These are phyloP conservation scores for Sisymbrium altissimum DNA, from an alignment of 345 rosid species.

Conservation along the genomic window DNA sequence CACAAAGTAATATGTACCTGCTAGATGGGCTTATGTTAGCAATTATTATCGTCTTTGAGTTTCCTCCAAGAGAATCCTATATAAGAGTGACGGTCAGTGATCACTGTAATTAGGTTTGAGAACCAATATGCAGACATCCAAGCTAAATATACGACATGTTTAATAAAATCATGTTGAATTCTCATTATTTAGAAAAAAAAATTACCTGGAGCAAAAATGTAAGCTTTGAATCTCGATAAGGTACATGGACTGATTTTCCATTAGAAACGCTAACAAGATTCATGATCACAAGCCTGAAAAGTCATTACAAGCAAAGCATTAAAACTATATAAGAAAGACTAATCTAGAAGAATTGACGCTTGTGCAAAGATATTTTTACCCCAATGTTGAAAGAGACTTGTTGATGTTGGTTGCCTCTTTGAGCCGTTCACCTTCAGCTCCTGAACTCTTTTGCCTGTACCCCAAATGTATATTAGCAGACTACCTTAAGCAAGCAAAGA, in stretches of 20 bases:
- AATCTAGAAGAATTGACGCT: background rate
- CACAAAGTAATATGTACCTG: constrained; percentile 48
- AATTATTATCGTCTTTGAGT: constrained; percentile 91
- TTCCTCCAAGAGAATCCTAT: constrained; percentile 98
- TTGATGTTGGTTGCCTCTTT: constrained; percentile 98
- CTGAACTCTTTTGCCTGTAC: constrained; percentile 92
- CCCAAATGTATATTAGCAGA: constrained; percentile 23
- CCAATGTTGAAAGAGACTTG: constrained; percentile 97
- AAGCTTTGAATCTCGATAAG: constrained; percentile 97
- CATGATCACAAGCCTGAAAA: constrained; percentile 94
- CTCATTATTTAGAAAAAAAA: background rate
- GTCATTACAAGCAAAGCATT: constrained; percentile 1
- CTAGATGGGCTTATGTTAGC: constrained; percentile 93
- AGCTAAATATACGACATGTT: background rate
- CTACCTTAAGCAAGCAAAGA: background rate
- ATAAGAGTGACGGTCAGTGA: constrained; percentile 5
- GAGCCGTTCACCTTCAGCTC: constrained; percentile 99
- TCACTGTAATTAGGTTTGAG: background rate
- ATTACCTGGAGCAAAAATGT: constrained; percentile 96
- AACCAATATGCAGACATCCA: background rate
- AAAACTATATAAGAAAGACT: background rate
- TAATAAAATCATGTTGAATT: background rate
- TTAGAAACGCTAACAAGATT: constrained; percentile 91
- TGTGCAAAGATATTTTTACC: constrained; percentile 44
- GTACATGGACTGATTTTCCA: constrained; percentile 96